These are phyloP conservation scores for Lipomyces sp. DNA, from an alignment of 805 yeast species.

Conservation along the genomic window DNA sequence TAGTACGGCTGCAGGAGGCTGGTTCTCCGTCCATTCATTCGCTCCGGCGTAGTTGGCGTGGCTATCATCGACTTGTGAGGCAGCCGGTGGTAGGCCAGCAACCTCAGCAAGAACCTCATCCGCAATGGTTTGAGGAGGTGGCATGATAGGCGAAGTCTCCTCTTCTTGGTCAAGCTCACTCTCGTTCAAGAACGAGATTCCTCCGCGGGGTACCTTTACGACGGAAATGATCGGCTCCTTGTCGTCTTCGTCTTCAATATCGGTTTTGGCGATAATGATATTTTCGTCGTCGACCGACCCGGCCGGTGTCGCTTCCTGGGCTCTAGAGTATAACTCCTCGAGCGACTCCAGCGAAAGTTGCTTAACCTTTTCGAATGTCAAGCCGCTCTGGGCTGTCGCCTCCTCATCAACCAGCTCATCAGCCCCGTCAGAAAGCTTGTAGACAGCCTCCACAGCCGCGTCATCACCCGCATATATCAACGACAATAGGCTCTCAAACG, in stretches of 20 bases:
- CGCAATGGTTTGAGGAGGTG: conserved; percentile 18
- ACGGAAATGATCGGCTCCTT: conserved; percentile 15
- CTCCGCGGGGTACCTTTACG: conserved; percentile 30
- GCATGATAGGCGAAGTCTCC: conserved; percentile 3
- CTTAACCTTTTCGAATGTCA: conserved; percentile 22
- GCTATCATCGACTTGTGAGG: conserved; percentile 14
- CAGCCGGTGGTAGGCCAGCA: conserved; percentile 2
- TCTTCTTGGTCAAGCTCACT: conserved; percentile 31
- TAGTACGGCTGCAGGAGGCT: background rate
- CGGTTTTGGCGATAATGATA: conserved; percentile 11
- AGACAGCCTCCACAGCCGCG: conserved; percentile 43
- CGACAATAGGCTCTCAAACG: conserved; percentile 44
- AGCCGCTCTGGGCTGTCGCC: conserved; percentile 29
- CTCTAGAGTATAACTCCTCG: conserved; percentile 21
- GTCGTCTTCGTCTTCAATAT: conserved; percentile 21
- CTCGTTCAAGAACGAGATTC: conserved; percentile 36
- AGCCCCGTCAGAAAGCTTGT: conserved; percentile 41
- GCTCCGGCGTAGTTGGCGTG: conserved; percentile 24
- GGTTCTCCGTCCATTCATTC: conserved; percentile 14
- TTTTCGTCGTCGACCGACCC: conserved; percentile 6
- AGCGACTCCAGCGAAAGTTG: conserved; percentile 25
- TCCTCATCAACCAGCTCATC: conserved; percentile 39
- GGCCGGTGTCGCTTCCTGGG: conserved; percentile 1
- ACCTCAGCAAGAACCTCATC: conserved; percentile 2
- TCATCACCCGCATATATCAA: conserved; percentile 45